Evolutionary conservation across 805 yeast species (phyloP).

Genomic region (Candida golubevii): DNA sequence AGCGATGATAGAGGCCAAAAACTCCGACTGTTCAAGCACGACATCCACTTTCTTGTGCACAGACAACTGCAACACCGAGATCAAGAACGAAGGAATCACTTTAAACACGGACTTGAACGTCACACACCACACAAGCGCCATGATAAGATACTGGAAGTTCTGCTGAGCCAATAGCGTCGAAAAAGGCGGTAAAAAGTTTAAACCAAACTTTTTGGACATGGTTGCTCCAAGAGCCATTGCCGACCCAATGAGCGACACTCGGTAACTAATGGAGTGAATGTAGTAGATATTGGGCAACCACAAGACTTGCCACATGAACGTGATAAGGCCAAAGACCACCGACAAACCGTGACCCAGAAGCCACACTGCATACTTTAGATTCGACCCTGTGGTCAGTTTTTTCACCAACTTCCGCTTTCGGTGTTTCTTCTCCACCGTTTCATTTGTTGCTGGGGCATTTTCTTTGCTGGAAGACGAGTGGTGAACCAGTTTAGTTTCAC

Average conservation of each 20-base stretch:
- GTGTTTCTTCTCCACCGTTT: constrained; percentile 12
- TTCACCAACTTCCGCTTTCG: constrained; percentile 29
- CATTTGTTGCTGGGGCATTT: constrained; percentile 10
- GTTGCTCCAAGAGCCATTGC: constrained; percentile 49
- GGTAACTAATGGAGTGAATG: constrained; percentile 49
- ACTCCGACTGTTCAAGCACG: constrained; percentile 33
- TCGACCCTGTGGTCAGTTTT: constrained; percentile 27
- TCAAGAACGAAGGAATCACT: constrained; percentile 53
- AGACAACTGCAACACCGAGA: constrained; percentile 56
- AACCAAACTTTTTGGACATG: constrained; percentile 55
- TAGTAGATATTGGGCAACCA: constrained; percentile 37
- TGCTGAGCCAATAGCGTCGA: constrained; percentile 65
- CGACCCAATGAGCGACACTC: constrained; percentile 55
- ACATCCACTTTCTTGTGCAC: constrained; percentile 36
- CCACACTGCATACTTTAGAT: constrained; percentile 50
- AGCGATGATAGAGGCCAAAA: constrained; percentile 47
- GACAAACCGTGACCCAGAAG: constrained; percentile 50
- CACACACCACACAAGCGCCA: constrained; percentile 57
- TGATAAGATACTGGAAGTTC: constrained; percentile 64
- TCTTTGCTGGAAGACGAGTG: not conserved
- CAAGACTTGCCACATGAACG: constrained; percentile 34
- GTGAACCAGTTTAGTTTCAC: not conserved
- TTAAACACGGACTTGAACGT: constrained; percentile 65
- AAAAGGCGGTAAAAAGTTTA: constrained; percentile 54
- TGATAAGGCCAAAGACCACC: constrained; percentile 42